Evolutionary conservation across 305 asterid species (phyloP).

Genomic region (Andrographis paniculata): DNA sequence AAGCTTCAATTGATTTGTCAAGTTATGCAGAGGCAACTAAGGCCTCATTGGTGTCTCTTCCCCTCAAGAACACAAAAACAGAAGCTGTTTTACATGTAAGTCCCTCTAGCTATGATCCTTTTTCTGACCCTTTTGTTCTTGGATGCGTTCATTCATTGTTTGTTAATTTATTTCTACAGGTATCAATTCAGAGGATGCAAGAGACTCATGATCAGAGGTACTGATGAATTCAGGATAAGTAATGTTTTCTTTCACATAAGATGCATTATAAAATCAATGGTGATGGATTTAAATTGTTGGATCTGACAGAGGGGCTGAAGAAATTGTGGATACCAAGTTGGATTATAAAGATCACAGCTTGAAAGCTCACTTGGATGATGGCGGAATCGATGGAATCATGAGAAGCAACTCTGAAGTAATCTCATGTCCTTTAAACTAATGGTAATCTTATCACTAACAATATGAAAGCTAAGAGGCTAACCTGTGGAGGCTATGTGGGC

Average conservation of each 20-base stretch:
- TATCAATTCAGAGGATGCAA: conserved; percentile 62
- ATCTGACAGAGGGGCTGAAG: conserved; percentile 48
- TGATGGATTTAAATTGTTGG: conserved; percentile 12
- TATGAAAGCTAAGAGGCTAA: not conserved
- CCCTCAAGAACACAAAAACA: conserved; percentile 57
- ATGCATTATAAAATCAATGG: not conserved
- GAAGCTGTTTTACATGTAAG: conserved; percentile 67
- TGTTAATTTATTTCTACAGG: conserved; percentile 29
- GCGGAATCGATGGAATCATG: conserved; percentile 28
- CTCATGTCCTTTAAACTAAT: conserved; percentile 11
- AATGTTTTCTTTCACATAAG: not conserved
- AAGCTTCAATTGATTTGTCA: conserved; percentile 74
- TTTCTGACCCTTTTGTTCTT: not conserved
- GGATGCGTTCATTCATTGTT: not conserved
- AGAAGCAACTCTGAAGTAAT: conserved; percentile 47
- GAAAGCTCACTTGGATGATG: conserved; percentile 41
- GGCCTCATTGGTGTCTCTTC: conserved; percentile 58
- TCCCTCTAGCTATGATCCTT: conserved; percentile 12
- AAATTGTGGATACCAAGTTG: conserved; percentile 34
- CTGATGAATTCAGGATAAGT: conserved; percentile 10
- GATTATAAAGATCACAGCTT: conserved; percentile 42
- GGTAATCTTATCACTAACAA: not conserved
- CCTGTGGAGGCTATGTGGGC: not conserved
- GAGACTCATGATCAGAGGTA: conserved; percentile 68
- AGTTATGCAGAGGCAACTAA: conserved; percentile 62